A percentile compares a stretch with the other conserved stretches of the same genome.
Conservation (phyloP, 2,329 filamentous ascomycete species). For the Trichoderma koningiopsis region DNA sequence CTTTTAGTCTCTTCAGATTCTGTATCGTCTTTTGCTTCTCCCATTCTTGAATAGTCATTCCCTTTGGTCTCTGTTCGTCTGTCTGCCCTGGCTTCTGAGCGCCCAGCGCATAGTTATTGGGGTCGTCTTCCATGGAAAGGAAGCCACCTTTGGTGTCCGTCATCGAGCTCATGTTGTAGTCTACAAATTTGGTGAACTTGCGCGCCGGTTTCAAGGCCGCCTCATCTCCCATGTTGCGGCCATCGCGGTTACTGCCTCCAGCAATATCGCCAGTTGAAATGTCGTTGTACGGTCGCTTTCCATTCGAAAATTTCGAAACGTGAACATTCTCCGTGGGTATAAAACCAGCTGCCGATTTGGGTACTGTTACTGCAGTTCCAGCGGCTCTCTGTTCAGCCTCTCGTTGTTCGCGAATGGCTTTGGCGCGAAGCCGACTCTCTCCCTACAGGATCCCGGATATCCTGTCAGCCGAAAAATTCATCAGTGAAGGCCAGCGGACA, state of each 20-base stretch:
- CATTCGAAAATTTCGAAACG: constrained; percentile 45
- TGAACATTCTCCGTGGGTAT: constrained; percentile 68
- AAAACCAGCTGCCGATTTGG: constrained; percentile 67
- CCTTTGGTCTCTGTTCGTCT: constrained; percentile 67
- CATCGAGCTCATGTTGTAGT: constrained; percentile 98
- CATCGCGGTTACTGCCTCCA: constrained; percentile 69
- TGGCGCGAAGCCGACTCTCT: constrained; percentile 83
- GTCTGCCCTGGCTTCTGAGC: constrained; percentile 43
- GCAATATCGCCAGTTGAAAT: constrained; percentile 53
- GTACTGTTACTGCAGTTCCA: constrained; percentile 45
- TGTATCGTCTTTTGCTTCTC: constrained; percentile 77
- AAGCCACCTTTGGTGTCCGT: constrained; percentile 97
- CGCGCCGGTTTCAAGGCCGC: constrained; percentile 69
- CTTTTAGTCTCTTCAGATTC: constrained; percentile 70
- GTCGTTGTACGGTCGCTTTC: constrained; percentile 71
- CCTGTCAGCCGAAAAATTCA: not conserved
- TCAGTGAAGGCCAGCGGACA: not conserved
- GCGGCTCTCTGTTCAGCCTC: constrained; percentile 62
- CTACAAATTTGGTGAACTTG: constrained; percentile 92
- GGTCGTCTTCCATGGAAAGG: constrained; percentile 86
- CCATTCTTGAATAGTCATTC: constrained; percentile 93
- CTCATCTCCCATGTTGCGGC: constrained; percentile 52
- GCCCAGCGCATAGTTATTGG: constrained; percentile 74
- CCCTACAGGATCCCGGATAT: constrained; percentile 56
- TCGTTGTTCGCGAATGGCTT: constrained; percentile 76